Conservation (phyloP, 805 yeast species). For the Saccharomyces paradoxus region DNA sequence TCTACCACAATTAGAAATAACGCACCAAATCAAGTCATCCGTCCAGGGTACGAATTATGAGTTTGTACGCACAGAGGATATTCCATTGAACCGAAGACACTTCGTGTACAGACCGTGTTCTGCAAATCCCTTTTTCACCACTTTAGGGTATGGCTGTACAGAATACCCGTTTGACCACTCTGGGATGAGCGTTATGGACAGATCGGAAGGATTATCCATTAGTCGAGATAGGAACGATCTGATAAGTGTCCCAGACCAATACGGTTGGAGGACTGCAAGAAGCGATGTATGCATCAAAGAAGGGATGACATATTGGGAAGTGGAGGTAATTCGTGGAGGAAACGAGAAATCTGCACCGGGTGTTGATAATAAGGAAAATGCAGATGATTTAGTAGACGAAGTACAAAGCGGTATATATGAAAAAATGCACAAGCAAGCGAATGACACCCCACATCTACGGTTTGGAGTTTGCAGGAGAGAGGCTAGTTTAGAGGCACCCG, state of each 20-base stretch:
- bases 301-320: constrained; percentile 78
- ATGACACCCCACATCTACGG: constrained; percentile 51
- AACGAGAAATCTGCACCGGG: constrained; percentile 28
- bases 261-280: constrained; percentile 77
- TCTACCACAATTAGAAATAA: constrained; percentile 16
- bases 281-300: constrained; percentile 68
- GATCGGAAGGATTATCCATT: constrained; percentile 49
- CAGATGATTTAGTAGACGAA: neutral
- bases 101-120: constrained; percentile 74
- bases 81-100: constrained; percentile 71
- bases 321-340: constrained; percentile 40
- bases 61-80: constrained; percentile 47
- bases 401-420: constrained; percentile 3
- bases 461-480: constrained; percentile 80
- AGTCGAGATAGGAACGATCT: constrained; percentile 27
- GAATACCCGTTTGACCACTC: constrained; percentile 54
- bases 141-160: constrained; percentile 57
- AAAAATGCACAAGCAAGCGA: constrained; percentile 22
- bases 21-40: constrained; percentile 7
- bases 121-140: constrained; percentile 52
- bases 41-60: neutral
- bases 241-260: constrained; percentile 45
- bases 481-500: constrained; percentile 87
- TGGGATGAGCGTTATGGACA: constrained; percentile 39
- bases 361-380: neutral